Conservation (phyloP, 179 eudicot genomes). For the Patellifolia procumbens region DNA sequence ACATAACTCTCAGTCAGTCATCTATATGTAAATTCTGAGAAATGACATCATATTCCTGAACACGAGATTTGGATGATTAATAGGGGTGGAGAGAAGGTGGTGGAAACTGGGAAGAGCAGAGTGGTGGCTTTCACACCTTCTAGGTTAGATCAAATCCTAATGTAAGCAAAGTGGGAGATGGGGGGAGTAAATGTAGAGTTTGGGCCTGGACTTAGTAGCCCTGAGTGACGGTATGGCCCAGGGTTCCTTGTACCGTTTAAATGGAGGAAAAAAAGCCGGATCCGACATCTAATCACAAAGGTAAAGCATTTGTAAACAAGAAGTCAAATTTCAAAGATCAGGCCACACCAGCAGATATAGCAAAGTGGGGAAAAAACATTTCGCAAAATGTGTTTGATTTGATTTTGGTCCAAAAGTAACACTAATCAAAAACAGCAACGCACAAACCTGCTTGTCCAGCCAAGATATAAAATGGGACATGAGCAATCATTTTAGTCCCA, state of each 20-base stretch:
- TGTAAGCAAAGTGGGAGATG: too few relatives aligned
- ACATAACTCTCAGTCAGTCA: background rate
- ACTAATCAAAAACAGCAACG: background rate
- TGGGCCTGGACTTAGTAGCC: too few relatives aligned
- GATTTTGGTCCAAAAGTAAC: background rate
- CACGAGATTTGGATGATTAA: background rate
- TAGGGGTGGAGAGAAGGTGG: background rate
- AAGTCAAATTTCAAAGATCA: background rate
- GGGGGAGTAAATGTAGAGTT: too few relatives aligned
- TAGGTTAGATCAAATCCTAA: too few relatives aligned
- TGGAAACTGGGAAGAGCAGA: too few relatives aligned
- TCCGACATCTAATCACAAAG: background rate
- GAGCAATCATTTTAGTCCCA: slow-evolving; percentile 67
- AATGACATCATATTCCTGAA: background rate
- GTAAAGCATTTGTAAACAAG: background rate
- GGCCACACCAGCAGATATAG: background rate
- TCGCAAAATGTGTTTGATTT: background rate
- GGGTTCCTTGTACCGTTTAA: too few relatives aligned
- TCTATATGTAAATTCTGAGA: background rate
- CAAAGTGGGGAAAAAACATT: background rate
- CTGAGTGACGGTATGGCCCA: too few relatives aligned
- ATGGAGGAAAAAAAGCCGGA: too few relatives aligned
- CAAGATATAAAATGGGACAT: slow-evolving; percentile 83
- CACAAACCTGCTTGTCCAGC: slow-evolving; percentile 68
- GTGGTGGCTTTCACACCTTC: too few relatives aligned